Evolutionary conservation across 2,329 filamentous ascomycete species (phyloP).

Genomic region (Ophiostoma novo-ulmi): DNA sequence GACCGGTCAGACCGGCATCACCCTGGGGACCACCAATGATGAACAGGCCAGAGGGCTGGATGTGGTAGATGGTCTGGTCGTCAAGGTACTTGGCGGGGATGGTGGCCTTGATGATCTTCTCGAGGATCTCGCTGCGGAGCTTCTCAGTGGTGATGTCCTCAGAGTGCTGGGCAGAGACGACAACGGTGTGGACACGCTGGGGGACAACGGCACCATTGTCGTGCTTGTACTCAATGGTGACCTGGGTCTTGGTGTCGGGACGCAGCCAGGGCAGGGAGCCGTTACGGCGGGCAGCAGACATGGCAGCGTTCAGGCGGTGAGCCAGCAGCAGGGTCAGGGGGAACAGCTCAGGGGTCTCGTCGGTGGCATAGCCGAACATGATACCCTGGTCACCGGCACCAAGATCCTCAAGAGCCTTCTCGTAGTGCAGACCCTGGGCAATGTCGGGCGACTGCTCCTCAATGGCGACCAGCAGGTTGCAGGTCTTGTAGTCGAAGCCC

Average conservation of each 20-base stretch:
- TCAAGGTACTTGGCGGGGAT: slow-evolving; percentile 91
- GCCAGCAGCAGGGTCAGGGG: slow-evolving; percentile 89
- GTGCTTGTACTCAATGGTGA: slow-evolving; percentile 97
- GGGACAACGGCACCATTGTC: slow-evolving; percentile 91
- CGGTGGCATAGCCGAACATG: slow-evolving; percentile 99
- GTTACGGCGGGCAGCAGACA: slow-evolving; percentile 82
- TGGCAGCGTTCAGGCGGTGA: slow-evolving; percentile 94
- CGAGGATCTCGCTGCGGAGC: slow-evolving; percentile 87
- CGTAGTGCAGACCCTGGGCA: slow-evolving; percentile 97
- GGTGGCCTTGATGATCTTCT: slow-evolving; percentile 95
- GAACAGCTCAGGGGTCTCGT: slow-evolving; percentile 96
- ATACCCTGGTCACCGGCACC: slow-evolving; percentile 99
- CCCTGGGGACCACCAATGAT: slow-evolving; percentile 99
- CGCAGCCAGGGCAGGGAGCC: slow-evolving; percentile 88
- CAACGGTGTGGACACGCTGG: slow-evolving; percentile 89
- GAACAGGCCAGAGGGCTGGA: slow-evolving; percentile 97
- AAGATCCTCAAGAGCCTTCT: slow-evolving; percentile 93
- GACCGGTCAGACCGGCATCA: slow-evolving; percentile 96
- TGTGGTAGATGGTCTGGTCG: slow-evolving; percentile 93
- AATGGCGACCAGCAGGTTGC: slow-evolving; percentile 96
- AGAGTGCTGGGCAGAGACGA: slow-evolving; percentile 92
- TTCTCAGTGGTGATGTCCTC: slow-evolving; percentile 83
- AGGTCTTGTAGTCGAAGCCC: slow-evolving; percentile 99
- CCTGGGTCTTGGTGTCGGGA: slow-evolving; percentile 99
- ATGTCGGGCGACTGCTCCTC: slow-evolving; percentile 99